Evolutionary conservation across 2,329 filamentous ascomycete genomes (phyloP).

Genomic region (Helotiales sp.): DNA sequence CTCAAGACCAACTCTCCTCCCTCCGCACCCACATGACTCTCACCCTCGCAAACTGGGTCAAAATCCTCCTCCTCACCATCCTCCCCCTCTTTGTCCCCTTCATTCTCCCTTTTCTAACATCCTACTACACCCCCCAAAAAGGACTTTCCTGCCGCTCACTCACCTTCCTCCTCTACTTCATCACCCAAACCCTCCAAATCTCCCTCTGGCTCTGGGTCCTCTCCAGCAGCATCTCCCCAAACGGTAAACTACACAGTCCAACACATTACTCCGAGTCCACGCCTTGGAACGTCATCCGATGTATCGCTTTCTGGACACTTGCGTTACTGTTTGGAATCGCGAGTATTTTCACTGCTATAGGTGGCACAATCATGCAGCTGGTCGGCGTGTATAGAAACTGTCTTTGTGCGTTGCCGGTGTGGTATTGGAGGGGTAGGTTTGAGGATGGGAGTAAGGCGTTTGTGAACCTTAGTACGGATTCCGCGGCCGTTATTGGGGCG

Average conservation of each 20-base stretch:
- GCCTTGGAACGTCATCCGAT: background rate
- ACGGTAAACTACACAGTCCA: background rate
- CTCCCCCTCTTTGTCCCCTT: conserved; percentile 33
- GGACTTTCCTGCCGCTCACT: conserved; percentile 45
- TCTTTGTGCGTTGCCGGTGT: conserved; percentile 19
- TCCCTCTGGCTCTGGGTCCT: conserved; percentile 26
- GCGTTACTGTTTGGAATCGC: conserved; percentile 5
- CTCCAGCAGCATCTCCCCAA: background rate
- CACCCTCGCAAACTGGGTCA: conserved; percentile 13
- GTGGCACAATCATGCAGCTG: conserved; percentile 26
- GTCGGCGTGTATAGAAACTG: conserved; percentile 29
- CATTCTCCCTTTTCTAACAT: conserved; percentile 44
- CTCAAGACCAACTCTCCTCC: background rate
- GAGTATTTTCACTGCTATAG: conserved; percentile 14
- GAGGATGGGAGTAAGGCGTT: background rate
- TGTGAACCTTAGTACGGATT: conserved; percentile 16
- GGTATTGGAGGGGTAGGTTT: conserved; percentile 9
- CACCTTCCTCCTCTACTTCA: conserved; percentile 44
- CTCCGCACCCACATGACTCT: background rate
- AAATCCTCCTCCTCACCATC: conserved; percentile 11
- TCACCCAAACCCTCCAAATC: conserved; percentile 43
- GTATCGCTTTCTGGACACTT: background rate
- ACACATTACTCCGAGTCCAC: background rate
- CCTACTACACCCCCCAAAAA: conserved; percentile 43
- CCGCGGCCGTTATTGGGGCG: conserved; percentile 2